Percentiles rank a stretch among this genome's conserved stretches.
phyloP scores from a whole-genome alignment of 768 basidiomycete species.

The Serendipita sp. region DNA sequence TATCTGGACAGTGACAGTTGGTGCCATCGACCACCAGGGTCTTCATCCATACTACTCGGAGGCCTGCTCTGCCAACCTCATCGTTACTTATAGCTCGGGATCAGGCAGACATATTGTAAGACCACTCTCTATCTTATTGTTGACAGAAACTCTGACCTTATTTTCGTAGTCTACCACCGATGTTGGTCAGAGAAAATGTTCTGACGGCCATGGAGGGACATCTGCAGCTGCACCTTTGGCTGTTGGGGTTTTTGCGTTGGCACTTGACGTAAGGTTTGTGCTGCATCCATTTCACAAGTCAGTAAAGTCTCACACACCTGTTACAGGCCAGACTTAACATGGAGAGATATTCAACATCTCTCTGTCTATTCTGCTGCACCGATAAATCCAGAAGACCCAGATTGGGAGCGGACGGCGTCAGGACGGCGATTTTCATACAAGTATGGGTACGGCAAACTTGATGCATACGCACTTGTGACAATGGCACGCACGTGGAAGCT shows the following conservation, averaged over 20 bases:
- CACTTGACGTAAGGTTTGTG: conserved; percentile 64
- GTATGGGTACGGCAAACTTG: conserved; percentile 84
- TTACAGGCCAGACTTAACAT: conserved; percentile 74
- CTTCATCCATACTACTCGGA: conserved; percentile 95
- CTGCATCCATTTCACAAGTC: not conserved
- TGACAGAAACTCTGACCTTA: conserved; percentile 7
- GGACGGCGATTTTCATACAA: conserved; percentile 73
- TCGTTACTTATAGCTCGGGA: conserved; percentile 92
- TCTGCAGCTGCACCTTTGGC: conserved; percentile 97
- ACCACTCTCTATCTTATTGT: conserved; percentile 11
- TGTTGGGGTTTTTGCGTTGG: conserved; percentile 82
- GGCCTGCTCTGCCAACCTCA: conserved; percentile 91
- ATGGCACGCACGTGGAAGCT: conserved; percentile 67
- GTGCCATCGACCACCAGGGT: conserved; percentile 87
- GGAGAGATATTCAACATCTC: conserved; percentile 92
- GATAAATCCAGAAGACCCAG: conserved; percentile 79
- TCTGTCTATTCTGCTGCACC: conserved; percentile 56
- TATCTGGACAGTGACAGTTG: conserved; percentile 89
- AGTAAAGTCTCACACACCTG: not conserved
- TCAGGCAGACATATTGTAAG: conserved; percentile 83
- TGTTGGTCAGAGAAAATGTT: conserved; percentile 68
- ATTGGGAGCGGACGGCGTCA: conserved; percentile 72
- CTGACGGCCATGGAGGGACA: conserved; percentile 78
- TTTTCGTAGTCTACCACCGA: conserved; percentile 74
- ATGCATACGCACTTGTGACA: conserved; percentile 66